Base-by-base conservation (phyloP, 305 asterid species). In the Fraxinus latifolia region DNA sequence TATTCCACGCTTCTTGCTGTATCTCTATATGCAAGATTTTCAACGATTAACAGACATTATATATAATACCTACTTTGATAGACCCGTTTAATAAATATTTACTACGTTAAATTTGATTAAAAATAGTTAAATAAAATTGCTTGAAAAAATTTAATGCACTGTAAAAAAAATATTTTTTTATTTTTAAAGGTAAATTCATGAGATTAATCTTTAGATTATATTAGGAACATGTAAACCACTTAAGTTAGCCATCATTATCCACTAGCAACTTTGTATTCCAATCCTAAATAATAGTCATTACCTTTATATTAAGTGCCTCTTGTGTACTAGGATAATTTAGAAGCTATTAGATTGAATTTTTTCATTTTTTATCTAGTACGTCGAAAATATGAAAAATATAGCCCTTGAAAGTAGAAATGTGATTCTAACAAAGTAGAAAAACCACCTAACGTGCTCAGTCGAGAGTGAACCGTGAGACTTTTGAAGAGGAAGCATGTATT, bases 1-100 rank as follows among this genome's bases (percentile, higher is more conserved):
- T 79, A 80, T 81, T 80, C 60, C 70, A 70, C 1, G 15, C 31
- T 60, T 60, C 70, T 21, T 34, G n/a, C 32, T 84, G 83, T 67
- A 72, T 55, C 25, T 58, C 78, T 39, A 81, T 81, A 32, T 34
- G 78, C 36, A 42, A 80, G 37, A 80, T 70, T n/a, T 4, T 50
- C 12, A 5, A 53, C 21, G 2, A 14, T 15, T 5, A 14, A 50
- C 21, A 4, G 15, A 50, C 8, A 50, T 44, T 12, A 42, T 2
- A 15, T 1, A 14, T 50, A 47, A 47, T 47, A 14, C 19, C 1
- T 14, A 47, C 19, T 47, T 9, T 36, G 5, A 33, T 11, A 33
- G 19, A 34, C 36, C 21, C 3, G 4, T 32, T 77, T 77, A 19
- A 17, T 1, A 42, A 75, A 23, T 11, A 53, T 23, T 9, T 19